Evolutionary conservation across 2,329 filamentous ascomycete species (phyloP).

Genomic region (Phialophora chinensis): DNA sequence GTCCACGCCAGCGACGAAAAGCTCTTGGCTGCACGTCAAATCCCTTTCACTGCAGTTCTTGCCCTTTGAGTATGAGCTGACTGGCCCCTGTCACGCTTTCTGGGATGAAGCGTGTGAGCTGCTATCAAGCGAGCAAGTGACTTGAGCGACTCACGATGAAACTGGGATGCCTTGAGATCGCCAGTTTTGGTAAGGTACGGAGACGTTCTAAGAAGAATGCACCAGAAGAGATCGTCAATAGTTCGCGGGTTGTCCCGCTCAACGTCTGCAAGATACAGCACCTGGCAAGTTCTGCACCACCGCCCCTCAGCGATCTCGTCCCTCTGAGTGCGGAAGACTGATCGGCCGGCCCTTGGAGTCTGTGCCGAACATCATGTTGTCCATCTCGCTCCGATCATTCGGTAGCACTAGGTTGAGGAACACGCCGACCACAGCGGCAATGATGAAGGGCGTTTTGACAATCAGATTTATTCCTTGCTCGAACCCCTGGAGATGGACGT

Average conservation of each 20-base stretch:
- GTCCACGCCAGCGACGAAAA: not conserved
- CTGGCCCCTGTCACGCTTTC: constrained; percentile 11
- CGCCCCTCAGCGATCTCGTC: not conserved
- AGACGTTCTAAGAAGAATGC: not conserved
- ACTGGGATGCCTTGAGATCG: not conserved
- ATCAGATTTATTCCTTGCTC: constrained; percentile 42
- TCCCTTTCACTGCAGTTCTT: constrained; percentile 10
- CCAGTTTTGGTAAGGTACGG: too few relatives aligned
- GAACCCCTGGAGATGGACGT: constrained; percentile 72
- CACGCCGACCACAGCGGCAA: constrained; percentile 43
- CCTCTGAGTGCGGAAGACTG: constrained; percentile 23
- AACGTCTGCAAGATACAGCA: not conserved
- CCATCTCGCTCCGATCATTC: constrained; percentile 32
- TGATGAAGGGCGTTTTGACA: constrained; percentile 44
- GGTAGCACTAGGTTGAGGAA: constrained; percentile 40
- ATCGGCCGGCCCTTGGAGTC: constrained; percentile 19
- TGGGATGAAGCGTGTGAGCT: constrained; percentile 15
- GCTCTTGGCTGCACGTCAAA: constrained; percentile 12
- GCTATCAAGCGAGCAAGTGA: not conserved
- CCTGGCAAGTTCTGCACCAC: not conserved
- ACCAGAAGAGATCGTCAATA: not conserved
- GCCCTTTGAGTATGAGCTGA: constrained; percentile 15
- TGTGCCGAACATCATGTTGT: constrained; percentile 22
- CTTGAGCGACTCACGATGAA: not conserved
- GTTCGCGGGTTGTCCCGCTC: not conserved